Conservation (phyloP, 1,284 basidiomycete species). For the Malassezia obtusa region DNA sequence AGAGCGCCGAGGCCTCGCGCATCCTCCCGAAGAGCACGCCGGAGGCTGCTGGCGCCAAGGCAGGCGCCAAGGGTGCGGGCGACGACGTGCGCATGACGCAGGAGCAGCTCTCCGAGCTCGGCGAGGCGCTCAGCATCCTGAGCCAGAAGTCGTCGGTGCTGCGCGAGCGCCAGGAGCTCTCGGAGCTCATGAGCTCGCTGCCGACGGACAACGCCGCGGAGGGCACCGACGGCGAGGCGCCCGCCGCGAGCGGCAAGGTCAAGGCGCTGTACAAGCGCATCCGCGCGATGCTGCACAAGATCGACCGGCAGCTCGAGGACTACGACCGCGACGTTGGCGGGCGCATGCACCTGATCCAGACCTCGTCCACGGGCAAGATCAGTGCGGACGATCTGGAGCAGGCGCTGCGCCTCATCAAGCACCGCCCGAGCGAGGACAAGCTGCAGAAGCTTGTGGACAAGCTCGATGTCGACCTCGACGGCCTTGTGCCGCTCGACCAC, state of each 20-base stretch:
- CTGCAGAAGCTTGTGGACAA: slow-evolving; percentile 81
- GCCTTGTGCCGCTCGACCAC: slow-evolving; percentile 59
- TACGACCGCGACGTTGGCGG: slow-evolving; percentile 73
- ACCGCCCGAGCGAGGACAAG: slow-evolving; percentile 78
- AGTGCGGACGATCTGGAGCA: slow-evolving; percentile 79
- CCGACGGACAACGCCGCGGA: not conserved
- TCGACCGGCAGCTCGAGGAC: slow-evolving; percentile 81
- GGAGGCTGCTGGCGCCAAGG: not conserved
- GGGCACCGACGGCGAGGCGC: slow-evolving; percentile 2
- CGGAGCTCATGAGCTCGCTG: slow-evolving; percentile 63
- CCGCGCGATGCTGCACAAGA: slow-evolving; percentile 86
- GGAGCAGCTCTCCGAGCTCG: slow-evolving; percentile 87
- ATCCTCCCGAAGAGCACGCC: slow-evolving; percentile 29
- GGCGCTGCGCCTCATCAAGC: slow-evolving; percentile 84
- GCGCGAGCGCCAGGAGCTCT: slow-evolving; percentile 86
- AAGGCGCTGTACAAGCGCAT: slow-evolving; percentile 85
- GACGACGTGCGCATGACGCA: slow-evolving; percentile 85
- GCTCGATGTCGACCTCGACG: slow-evolving; percentile 90
- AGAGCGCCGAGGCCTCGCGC: slow-evolving; percentile 32
- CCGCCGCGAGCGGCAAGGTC: slow-evolving; percentile 34
- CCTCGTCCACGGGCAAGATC: slow-evolving; percentile 82
- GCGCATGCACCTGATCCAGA: slow-evolving; percentile 85
- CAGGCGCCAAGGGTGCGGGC: slow-evolving; percentile 5
- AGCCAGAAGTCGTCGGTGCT: slow-evolving; percentile 93
- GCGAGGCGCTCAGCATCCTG: slow-evolving; percentile 79